A percentile compares a stretch with the other conserved stretches of the same genome.
These are phyloP conservation scores for Gastrodia elata DNA, from an alignment of 106 monocot genomes.

Conservation along the genomic window DNA sequence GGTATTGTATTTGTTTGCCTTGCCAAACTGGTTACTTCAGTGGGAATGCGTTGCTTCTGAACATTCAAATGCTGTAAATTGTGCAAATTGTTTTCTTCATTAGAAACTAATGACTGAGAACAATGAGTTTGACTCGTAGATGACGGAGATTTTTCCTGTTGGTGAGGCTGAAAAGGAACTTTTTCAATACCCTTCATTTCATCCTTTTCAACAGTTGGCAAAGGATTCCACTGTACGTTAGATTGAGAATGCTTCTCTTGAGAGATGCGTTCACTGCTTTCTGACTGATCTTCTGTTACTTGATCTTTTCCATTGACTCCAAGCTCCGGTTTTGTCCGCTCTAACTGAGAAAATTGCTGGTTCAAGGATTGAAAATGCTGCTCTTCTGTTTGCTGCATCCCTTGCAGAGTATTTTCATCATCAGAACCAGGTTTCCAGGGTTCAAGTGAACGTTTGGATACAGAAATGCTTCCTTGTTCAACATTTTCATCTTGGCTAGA, in stretches of 20 bases:
- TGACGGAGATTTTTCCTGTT: slow-evolving; percentile 28
- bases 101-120: slow-evolving; percentile 22
- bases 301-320: slow-evolving; percentile 20
- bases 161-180: slow-evolving; percentile 9
- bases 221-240: slow-evolving; percentile 13
- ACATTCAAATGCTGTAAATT: slow-evolving; percentile 29
- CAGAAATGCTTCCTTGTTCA: slow-evolving; percentile 27
- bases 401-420: slow-evolving; percentile 25
- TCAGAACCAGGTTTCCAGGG: slow-evolving; percentile 32
- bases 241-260: slow-evolving; percentile 22
- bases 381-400: slow-evolving; percentile 30
- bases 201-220: slow-evolving; percentile 26
- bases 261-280: slow-evolving; percentile 8
- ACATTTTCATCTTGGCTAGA: slow-evolving; percentile 30
- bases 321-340: slow-evolving; percentile 16
- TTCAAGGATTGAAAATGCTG: slow-evolving; percentile 18
- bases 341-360: slow-evolving; percentile 24
- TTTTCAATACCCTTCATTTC: slow-evolving; percentile 20
- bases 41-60: slow-evolving; percentile 37
- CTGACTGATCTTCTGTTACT: slow-evolving; percentile 18
- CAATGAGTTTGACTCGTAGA: slow-evolving; percentile 21
- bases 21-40: slow-evolving; percentile 31
- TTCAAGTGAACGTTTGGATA: slow-evolving; percentile 19
- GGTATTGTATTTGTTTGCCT: slow-evolving; percentile 46
- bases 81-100: slow-evolving; percentile 33